These are phyloP conservation scores for Malus hybrid DNA, from an alignment of 331 rosid genomes.

Conservation along the genomic window DNA sequence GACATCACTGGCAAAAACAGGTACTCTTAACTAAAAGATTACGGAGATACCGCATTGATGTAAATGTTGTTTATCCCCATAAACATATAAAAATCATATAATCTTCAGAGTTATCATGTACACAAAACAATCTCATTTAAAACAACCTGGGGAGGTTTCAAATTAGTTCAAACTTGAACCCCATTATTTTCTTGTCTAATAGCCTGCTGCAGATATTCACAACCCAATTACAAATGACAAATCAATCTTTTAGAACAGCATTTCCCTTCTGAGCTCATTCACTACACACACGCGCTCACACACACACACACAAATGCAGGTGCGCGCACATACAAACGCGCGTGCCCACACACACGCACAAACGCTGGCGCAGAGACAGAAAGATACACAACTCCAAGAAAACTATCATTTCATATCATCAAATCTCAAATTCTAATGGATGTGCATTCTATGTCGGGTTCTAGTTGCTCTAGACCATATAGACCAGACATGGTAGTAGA, in stretches of 20 bases:
- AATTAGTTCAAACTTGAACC: neutral
- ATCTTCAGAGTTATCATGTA: neutral
- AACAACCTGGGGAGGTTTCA: neutral
- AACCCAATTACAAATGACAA: neutral
- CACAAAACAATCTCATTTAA: neutral
- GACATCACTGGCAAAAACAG: neutral
- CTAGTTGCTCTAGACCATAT: neutral
- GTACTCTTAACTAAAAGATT: neutral
- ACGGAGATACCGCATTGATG: neutral
- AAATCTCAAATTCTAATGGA: neutral
- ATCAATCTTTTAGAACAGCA: neutral
- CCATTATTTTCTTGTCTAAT: neutral
- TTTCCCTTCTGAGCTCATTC: neutral
- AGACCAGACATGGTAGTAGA: neutral
- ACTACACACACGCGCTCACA: neutral
- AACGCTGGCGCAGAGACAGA: neutral
- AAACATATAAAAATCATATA: no score
- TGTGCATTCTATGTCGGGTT: neutral
- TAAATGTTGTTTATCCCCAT: neutral
- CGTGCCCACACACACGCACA: no score
- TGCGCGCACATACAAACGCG: no score
- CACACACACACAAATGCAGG: neutral
- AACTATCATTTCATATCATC: neutral
- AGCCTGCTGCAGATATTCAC: neutral
- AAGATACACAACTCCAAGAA: neutral